Percentiles rank a stretch among this genome's conserved stretches.
Evolutionary conservation across 306 rosid species (phyloP).

Genomic region (Quercus bicolor): DNA sequence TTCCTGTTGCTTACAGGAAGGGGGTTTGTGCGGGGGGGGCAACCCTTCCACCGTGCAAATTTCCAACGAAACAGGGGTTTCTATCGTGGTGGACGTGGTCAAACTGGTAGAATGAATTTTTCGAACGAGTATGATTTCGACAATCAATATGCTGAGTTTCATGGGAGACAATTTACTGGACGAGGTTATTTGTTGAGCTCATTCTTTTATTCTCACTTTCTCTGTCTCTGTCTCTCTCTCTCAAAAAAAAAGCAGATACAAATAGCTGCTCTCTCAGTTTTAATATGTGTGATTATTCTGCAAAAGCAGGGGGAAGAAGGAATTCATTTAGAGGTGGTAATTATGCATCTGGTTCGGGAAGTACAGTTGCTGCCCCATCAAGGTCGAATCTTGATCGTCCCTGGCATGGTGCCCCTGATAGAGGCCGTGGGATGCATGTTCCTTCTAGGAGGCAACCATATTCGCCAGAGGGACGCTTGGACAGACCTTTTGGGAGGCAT

Average conservation of each 20-base stretch:
- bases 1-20: slow-evolving; percentile 36
- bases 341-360: slow-evolving; percentile 37
- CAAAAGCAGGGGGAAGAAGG: slow-evolving; percentile 51
- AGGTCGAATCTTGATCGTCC: slow-evolving; percentile 47
- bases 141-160: slow-evolving; percentile 42
- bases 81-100: slow-evolving; percentile 46
- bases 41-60: slow-evolving; percentile 32
- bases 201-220: slow-evolving; percentile 3
- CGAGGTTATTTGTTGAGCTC: slow-evolving; percentile 36
- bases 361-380: slow-evolving; percentile 45
- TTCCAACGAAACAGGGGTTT: slow-evolving; percentile 43
- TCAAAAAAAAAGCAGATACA: not conserved
- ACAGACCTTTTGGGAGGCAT: slow-evolving; percentile 48
- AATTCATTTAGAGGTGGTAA: slow-evolving; percentile 42
- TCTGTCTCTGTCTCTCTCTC: not conserved
- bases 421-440: slow-evolving; percentile 44
- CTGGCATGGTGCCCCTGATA: slow-evolving; percentile 49
- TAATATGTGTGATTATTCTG: slow-evolving; percentile 6
- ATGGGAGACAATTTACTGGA: slow-evolving; percentile 50
- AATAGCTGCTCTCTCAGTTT: not conserved
- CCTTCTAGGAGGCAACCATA: slow-evolving; percentile 55
- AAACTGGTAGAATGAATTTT: slow-evolving; percentile 46
- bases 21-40: slow-evolving; percentile 54
- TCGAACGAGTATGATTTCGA: slow-evolving; percentile 25
- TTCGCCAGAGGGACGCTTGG: slow-evolving; percentile 48